Evolutionary conservation across 2,329 filamentous ascomycete species (phyloP), one percentile per base, ranked within the genome.

Genomic region (Aspergillus sp.): DNA sequence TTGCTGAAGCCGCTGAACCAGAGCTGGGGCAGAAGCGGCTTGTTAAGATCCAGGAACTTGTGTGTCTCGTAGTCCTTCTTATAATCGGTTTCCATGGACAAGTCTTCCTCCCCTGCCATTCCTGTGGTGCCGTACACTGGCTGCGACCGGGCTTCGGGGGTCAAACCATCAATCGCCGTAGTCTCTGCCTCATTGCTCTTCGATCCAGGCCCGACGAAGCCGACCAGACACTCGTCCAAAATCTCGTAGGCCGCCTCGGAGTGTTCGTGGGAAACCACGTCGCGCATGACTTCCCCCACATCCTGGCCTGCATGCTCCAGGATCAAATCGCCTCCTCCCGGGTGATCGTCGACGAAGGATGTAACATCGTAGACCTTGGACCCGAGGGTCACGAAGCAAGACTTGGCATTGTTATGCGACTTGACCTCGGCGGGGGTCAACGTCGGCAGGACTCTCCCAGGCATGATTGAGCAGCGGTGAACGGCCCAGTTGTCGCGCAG

Each of bases 241-340:
- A 96, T 82, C 50, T 96, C 89, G 61, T 95, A 98, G n/a, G 91
- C 91, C 2, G 86, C 73, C 40, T 96, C 88, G 29, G 82, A 86
- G 59, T 98, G 91, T 26, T 69, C 65, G 55, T 98, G 91, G 20
- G 88, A 95, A 26, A 74, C 65, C 40, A 79, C 71, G 53, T 98
- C 88, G 54, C 82, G 78, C 62, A 98, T 69, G 37, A 95, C 93
- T 3, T 78, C 71, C 43, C 75, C 72, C 36, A 95, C 71, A 60
- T 98, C 91, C 59, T 86, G 84, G 45, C 89, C 89, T 19, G 74
- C 91, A 58, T 91, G 93, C 33, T 94, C 83, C 42, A 95, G 68
- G 40, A 98, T 80, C 48, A 96, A 68, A 41, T 94, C 84, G 49
- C 78, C 76, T 37, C 91, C 91, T 47, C 91, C 91, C 15, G 91